Conservation (phyloP, 2,329 filamentous ascomycete species). For the Dactylellina parvicollis region DNA sequence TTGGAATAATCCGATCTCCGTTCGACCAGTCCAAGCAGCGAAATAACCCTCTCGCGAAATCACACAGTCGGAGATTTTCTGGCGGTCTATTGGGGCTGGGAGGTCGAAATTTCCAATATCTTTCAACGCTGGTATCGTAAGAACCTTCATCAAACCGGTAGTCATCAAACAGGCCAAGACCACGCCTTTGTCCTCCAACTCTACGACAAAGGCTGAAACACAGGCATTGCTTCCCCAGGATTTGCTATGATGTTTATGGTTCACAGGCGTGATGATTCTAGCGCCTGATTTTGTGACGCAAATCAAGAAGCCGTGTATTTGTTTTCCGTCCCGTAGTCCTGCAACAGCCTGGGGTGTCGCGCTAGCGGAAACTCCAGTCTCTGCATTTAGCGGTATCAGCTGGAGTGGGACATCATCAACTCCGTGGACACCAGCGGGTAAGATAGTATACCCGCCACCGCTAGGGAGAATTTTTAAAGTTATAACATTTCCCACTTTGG, state of each 20-base stretch:
- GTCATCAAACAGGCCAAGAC: conserved; percentile 86
- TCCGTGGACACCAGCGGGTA: conserved; percentile 73
- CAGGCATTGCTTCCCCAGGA: conserved; percentile 81
- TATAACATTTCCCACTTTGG: conserved; percentile 80
- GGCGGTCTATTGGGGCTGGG: conserved; percentile 8
- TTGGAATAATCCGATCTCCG: conserved; percentile 82
- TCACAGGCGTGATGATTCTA: conserved; percentile 87
- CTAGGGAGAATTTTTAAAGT: conserved; percentile 91
- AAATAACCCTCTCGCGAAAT: conserved; percentile 71
- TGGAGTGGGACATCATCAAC: conserved; percentile 73
- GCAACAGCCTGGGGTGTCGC: conserved; percentile 80
- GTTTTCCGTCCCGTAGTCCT: conserved; percentile 77
- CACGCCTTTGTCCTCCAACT: conserved; percentile 77
- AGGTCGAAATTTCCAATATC: conserved; percentile 71
- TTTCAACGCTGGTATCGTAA: conserved; percentile 85
- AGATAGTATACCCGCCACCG: conserved; percentile 75
- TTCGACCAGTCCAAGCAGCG: conserved; percentile 87
- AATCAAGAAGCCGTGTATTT: conserved; percentile 82
- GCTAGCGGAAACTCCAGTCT: conserved; percentile 77
- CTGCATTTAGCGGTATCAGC: conserved; percentile 80
- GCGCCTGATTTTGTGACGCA: conserved; percentile 78
- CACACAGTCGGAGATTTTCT: conserved; percentile 40
- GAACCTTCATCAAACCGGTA: conserved; percentile 81
- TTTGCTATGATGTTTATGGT: conserved; percentile 88
- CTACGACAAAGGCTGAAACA: conserved; percentile 79